Evolutionary conservation across 176 grass and related monocot species (phyloP).

Genomic region (Hsuehochloa calcarea): DNA sequence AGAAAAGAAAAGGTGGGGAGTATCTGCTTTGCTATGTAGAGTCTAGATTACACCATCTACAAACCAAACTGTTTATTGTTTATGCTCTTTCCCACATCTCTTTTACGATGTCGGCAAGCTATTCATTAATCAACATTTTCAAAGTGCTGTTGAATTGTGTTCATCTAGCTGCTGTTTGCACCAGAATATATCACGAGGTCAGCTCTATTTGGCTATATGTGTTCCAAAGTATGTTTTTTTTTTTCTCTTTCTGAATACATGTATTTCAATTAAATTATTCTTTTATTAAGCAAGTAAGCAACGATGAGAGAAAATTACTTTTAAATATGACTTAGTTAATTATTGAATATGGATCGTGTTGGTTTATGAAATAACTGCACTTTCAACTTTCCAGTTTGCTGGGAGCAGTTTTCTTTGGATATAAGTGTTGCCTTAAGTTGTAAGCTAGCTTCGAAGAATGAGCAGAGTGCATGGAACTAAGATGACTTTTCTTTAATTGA

Average conservation of each 20-base stretch:
- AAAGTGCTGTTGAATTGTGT: constrained; percentile 28
- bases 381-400: neutral
- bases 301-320: neutral
- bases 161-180: constrained; percentile 36
- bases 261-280: neutral
- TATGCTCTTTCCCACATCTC: constrained; percentile 1
- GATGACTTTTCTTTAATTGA: neutral
- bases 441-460: constrained; percentile 18
- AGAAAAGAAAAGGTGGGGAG: constrained; percentile 96
- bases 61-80: constrained; percentile 24
- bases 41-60: constrained; percentile 11
- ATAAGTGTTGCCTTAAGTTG: neutral
- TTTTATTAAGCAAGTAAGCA: neutral
- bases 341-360: neutral
- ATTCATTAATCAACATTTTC: constrained; percentile 11
- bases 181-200: constrained; percentile 29
- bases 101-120: neutral
- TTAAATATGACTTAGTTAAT: constrained; percentile 7
- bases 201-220: constrained; percentile 35
- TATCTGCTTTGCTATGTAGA: constrained; percentile 42
- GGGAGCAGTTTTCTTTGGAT: neutral
- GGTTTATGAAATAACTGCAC: neutral
- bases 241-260: neutral
- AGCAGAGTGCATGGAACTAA: neutral
- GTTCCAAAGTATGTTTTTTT: neutral